Evolutionary conservation across 2,329 filamentous ascomycete species (phyloP).

Genomic region (Alternaria tenuissima): DNA sequence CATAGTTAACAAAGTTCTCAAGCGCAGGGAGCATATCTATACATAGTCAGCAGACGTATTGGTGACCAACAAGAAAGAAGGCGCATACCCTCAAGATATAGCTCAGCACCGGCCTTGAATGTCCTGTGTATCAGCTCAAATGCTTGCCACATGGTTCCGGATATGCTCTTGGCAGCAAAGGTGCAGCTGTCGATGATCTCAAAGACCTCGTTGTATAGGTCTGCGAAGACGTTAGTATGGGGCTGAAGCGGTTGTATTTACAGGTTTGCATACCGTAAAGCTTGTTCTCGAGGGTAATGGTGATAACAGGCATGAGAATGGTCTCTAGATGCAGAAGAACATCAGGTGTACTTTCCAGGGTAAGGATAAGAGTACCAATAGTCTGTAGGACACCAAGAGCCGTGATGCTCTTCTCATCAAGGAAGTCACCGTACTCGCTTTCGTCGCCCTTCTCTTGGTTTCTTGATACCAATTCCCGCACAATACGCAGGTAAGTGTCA

Average conservation of each 20-base stretch:
- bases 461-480: conserved; percentile 88
- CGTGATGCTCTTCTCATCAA: conserved; percentile 98
- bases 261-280: conserved; percentile 72
- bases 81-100: conserved; percentile 78
- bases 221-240: conserved; percentile 53
- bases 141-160: conserved; percentile 96
- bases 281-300: conserved; percentile 96
- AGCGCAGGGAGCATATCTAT: conserved; percentile 94
- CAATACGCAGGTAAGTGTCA: conserved; percentile 94
- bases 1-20: conserved; percentile 97
- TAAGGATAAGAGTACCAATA: conserved; percentile 95
- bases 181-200: conserved; percentile 99
- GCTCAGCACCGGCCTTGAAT: conserved; percentile 95
- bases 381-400: conserved; percentile 96
- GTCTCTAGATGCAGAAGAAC: conserved; percentile 94
- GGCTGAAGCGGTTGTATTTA: background rate
- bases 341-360: conserved; percentile 94
- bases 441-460: conserved; percentile 78
- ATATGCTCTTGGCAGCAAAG: conserved; percentile 95
- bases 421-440: conserved; percentile 84
- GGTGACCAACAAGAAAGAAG: background rate
- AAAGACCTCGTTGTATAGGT: conserved; percentile 97
- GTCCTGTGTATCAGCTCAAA: conserved; percentile 97
- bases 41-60: conserved; percentile 16
- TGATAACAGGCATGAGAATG: conserved; percentile 96